phyloP scores from a whole-genome alignment of 306 rosid species.

The Cicer pinnatifidum region DNA sequence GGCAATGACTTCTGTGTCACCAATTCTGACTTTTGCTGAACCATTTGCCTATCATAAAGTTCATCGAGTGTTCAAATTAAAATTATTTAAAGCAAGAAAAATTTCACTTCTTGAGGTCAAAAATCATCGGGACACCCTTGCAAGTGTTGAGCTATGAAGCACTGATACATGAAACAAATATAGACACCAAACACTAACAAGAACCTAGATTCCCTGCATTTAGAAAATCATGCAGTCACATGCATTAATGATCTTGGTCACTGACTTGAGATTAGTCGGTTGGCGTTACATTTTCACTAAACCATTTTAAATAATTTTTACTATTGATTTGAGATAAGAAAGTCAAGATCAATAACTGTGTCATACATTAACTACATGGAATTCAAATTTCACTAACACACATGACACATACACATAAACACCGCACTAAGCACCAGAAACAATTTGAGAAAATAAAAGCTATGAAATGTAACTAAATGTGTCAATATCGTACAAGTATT shows the following conservation, averaged over 20 bases:
- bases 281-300: too few species aligned
- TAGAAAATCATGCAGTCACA: too few species aligned
- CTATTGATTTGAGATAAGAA: too few species aligned
- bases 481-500: background rate
- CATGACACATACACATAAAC: background rate
- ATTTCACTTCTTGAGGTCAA: background rate
- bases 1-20: slow-evolving; percentile 80
- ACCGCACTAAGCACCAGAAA: background rate
- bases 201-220: too few species aligned
- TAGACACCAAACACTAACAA: background rate
- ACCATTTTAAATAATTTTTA: too few species aligned
- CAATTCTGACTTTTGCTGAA: slow-evolving; percentile 81
- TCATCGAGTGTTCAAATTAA: slow-evolving; percentile 21
- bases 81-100: slow-evolving; percentile 6
- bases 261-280: too few species aligned
- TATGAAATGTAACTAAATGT: background rate
- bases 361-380: too few species aligned
- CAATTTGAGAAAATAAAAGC: background rate
- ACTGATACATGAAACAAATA: background rate
- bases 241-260: too few species aligned
- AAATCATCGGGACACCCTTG: background rate
- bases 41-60: slow-evolving; percentile 71
- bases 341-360: too few species aligned
- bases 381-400: background rate
- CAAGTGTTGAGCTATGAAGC: background rate